A percentile compares a stretch with the other conserved stretches of the same genome.
Conservation (phyloP, 2,329 filamentous ascomycete genomes). For the Talaromyces sp. region DNA sequence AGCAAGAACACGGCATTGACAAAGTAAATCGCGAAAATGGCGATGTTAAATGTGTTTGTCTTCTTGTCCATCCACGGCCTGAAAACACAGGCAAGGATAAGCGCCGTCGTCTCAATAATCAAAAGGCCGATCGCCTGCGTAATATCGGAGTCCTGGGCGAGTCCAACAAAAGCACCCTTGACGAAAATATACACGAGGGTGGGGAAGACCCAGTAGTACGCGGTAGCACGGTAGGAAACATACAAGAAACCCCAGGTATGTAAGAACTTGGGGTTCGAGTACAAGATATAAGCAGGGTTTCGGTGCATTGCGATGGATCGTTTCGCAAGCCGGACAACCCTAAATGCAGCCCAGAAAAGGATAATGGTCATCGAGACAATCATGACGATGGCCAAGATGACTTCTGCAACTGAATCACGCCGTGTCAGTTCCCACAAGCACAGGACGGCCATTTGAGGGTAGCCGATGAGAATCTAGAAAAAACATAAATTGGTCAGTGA, state of each 20-base stretch:
- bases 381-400: slow-evolving; percentile 84
- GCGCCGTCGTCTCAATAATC: slow-evolving; percentile 70
- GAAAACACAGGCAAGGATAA: slow-evolving; percentile 72
- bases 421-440: slow-evolving; percentile 91
- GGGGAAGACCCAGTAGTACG: slow-evolving; percentile 90
- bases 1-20: slow-evolving; percentile 83
- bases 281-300: slow-evolving; percentile 94
- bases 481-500: slow-evolving; percentile 1
- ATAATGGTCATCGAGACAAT: slow-evolving; percentile 72
- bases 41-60: slow-evolving; percentile 93
- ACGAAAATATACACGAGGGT: slow-evolving; percentile 71
- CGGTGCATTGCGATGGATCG: slow-evolving; percentile 86
- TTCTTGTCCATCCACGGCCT: slow-evolving; percentile 99
- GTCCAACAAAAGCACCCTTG: slow-evolving; percentile 84
- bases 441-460: slow-evolving; percentile 85
- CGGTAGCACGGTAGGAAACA: slow-evolving; percentile 90
- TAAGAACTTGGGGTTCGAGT: slow-evolving; percentile 82
- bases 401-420: slow-evolving; percentile 75
- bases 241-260: slow-evolving; percentile 99
- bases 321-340: slow-evolving; percentile 82
- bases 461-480: slow-evolving; percentile 67
- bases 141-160: slow-evolving; percentile 64
- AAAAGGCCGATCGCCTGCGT: slow-evolving; percentile 80
- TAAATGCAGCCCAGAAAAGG: slow-evolving; percentile 78
- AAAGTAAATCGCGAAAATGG: slow-evolving; percentile 84